phyloP scores from a whole-genome alignment of 2,329 filamentous ascomycete genomes.

The Calonectria pteridis region DNA sequence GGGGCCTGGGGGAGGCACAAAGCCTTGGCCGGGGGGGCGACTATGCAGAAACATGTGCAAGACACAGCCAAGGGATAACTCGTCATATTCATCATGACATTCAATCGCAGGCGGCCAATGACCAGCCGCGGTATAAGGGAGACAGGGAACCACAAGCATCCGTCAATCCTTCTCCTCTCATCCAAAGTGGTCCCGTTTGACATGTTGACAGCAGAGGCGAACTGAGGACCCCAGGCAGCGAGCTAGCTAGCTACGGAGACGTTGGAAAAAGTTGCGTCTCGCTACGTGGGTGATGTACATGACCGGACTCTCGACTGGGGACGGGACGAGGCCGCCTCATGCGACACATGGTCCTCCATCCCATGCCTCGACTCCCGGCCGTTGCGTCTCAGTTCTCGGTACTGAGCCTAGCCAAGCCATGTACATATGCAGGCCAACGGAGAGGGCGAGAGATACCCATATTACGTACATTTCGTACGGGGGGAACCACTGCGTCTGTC shows the following conservation, averaged over 20 bases:
- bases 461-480: neutral
- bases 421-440: slow-evolving; percentile 6
- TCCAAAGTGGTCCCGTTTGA: neutral
- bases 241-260: neutral
- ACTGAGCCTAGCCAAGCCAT: neutral
- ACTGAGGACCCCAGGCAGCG: neutral
- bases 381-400: slow-evolving; percentile 28
- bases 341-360: slow-evolving; percentile 1
- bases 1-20: neutral
- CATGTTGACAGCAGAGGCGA: neutral
- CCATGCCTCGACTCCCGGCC: slow-evolving; percentile 7
- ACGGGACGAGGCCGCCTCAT: slow-evolving; percentile 13
- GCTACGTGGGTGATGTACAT: slow-evolving; percentile 15
- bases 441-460: neutral
- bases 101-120: neutral
- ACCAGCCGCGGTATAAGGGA: neutral
- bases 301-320: slow-evolving; percentile 9
- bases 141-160: neutral
- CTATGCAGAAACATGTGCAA: slow-evolving; percentile 1
- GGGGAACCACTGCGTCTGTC: slow-evolving; percentile 9
- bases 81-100: neutral
- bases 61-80: slow-evolving; percentile 8
- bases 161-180: neutral
- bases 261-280: neutral
- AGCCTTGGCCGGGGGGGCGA: neutral